Conservation (phyloP, 2,329 filamentous ascomycete species). For the Fusarium sp. region DNA sequence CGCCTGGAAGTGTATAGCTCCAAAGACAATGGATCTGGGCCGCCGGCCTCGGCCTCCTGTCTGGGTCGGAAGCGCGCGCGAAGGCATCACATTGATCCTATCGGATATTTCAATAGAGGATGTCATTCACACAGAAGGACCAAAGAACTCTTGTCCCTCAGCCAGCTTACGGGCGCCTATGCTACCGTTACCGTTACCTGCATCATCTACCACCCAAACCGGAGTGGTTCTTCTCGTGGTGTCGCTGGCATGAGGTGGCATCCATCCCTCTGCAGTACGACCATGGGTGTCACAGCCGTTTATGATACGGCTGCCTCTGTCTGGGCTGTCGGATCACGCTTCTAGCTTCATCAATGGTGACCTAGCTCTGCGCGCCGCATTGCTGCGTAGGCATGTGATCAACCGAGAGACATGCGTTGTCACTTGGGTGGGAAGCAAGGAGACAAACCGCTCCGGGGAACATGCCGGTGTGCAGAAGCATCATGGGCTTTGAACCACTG, state of each 20-base stretch:
- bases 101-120: slow-evolving; percentile 18
- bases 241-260: slow-evolving; percentile 4
- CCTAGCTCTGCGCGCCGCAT: slow-evolving; percentile 14
- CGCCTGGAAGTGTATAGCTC: too few species aligned
- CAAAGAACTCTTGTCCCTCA: slow-evolving; percentile 2
- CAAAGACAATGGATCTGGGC: background rate
- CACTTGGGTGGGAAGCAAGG: background rate
- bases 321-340: background rate
- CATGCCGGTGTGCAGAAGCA: too few species aligned
- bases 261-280: slow-evolving; percentile 9
- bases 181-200: slow-evolving; percentile 17
- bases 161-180: slow-evolving; percentile 9
- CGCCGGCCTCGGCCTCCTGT: background rate
- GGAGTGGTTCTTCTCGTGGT: slow-evolving; percentile 24
- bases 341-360: background rate
- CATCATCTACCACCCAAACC: slow-evolving; percentile 29
- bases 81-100: slow-evolving; percentile 11
- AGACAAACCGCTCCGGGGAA: background rate
- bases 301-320: slow-evolving; percentile 3
- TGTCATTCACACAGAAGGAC: background rate
- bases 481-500: too few species aligned
- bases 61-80: slow-evolving; percentile 8
- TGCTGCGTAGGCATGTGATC: slow-evolving; percentile 36
- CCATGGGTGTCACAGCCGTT: slow-evolving; percentile 15
- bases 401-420: slow-evolving; percentile 11